Base-by-base conservation (phyloP, 2,329 filamentous ascomycete species). In the Fulvia fulva region DNA sequence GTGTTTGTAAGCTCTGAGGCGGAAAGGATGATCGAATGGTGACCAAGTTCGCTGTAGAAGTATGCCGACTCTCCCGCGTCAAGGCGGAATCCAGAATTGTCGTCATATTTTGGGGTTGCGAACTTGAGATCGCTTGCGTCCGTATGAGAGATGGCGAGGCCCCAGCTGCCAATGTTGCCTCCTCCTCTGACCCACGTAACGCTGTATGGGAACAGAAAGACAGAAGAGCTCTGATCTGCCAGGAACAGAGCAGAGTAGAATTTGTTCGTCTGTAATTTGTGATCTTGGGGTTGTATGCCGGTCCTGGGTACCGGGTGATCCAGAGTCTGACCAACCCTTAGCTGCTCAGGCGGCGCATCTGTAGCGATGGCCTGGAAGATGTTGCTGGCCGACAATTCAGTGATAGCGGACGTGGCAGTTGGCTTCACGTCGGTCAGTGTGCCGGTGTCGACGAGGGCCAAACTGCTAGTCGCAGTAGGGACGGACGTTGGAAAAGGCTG, bases 21-120 rank as follows among this genome's bases (percentile, higher is more conserved):
- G 0, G 91, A 94, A 9, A 97, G 76, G 26, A 91, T 83, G 28
- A 97, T 71, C 1, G 89, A 90, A 68, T 95, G 88, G 25, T 95
- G 88, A 0, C 89, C 89, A 45, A 94, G 78, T 0, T 93, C 91
- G 67, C 90, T 94, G 70, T 88, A 81, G 66, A 89, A 97, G 70
- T 88, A 97, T 8, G 56, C 56, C 26, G 81, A 76, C 1, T 82
- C 80, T 3, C 89, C 87, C 26, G 68, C 67, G 56, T 70, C 74
- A 30, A 80, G 78, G 19, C 55, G 19, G 25, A 58, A 55, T 7
- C 55, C 55, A 8, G 54, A 30, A 30, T 41, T 53, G 4, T 25
- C 53, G 25, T 73, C 74, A 51, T 78, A 63, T 25, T 65, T 64
- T 3, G 60, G 57, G 12, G 62, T 49, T 14, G 59, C 63, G 5